Percentiles rank a stretch among this genome's conserved stretches.
Evolutionary conservation across 345 rosid species (phyloP).

Genomic region (Gossypium mustelinum): DNA sequence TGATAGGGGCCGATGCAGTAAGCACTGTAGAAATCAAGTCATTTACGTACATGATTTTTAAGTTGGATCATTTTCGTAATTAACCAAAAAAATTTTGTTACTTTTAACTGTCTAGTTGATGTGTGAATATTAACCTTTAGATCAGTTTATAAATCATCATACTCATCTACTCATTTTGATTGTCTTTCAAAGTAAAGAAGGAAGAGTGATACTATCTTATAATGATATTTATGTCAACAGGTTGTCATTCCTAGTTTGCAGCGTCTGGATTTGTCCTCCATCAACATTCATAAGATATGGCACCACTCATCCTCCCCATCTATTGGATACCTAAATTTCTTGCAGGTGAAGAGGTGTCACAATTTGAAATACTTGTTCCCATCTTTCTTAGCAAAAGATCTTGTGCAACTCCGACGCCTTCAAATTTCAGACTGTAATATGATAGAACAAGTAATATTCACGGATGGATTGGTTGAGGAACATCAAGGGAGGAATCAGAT

Average conservation of each 20-base stretch:
- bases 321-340: rapidly evolving
- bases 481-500: neutral
- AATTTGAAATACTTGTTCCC: neutral
- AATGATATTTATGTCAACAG: neutral
- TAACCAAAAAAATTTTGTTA: too few species aligned
- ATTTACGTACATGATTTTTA: too few species aligned
- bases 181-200: too few species aligned
- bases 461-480: neutral
- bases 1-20: rapidly evolving
- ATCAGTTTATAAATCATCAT: too few species aligned
- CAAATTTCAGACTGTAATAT: neutral
- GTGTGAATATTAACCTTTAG: too few species aligned
- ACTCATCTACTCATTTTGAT: too few species aligned
- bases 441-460: slow-evolving; percentile 1
- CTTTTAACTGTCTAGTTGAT: too few species aligned
- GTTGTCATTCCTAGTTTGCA: neutral
- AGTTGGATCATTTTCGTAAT: too few species aligned
- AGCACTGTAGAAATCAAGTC: too few species aligned
- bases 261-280: rapidly evolving
- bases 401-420: neutral
- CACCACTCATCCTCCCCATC: too few species aligned
- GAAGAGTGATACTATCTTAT: neutral
- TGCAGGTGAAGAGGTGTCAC: neutral
- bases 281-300: neutral
- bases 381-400: neutral